Evolutionary conservation across 208 protist species (phyloP).

Genomic region (Wallacemonas sp.): DNA sequence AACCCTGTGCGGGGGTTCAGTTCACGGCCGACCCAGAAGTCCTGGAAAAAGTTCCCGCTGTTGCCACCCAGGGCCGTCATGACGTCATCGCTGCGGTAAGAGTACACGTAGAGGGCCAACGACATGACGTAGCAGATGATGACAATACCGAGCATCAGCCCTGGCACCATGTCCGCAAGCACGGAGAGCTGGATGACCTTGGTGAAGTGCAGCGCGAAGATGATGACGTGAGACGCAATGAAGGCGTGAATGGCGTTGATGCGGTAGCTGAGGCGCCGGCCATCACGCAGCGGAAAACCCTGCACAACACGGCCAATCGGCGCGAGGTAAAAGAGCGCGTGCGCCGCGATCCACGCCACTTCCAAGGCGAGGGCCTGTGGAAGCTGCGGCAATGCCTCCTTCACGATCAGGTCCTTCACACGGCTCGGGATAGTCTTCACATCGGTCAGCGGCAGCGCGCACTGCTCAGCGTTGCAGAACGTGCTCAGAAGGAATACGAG

Average conservation of each 20-base stretch:
- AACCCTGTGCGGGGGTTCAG: conserved; percentile 92
- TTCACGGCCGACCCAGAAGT: conserved; percentile 96
- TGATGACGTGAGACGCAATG: conserved; percentile 46
- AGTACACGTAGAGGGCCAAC: conserved; percentile 58
- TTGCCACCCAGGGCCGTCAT: conserved; percentile 80
- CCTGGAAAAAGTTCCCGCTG: conserved; percentile 89
- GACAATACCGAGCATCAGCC: conserved; percentile 75
- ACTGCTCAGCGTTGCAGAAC: conserved; percentile 42
- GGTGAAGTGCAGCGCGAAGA: conserved; percentile 46
- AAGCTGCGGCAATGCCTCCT: conserved; percentile 35
- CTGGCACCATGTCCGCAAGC: conserved; percentile 59
- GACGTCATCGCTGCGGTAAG: conserved; percentile 59
- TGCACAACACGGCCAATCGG: conserved; percentile 68
- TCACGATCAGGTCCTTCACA: conserved; percentile 20
- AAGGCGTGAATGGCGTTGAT: conserved; percentile 87
- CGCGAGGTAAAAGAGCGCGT: conserved; percentile 68
- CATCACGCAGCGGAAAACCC: conserved; percentile 63
- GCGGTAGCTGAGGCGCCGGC: conserved; percentile 65
- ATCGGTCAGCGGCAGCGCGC: conserved; percentile 16
- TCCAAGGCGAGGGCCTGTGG: conserved; percentile 55
- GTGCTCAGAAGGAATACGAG: conserved; percentile 66
- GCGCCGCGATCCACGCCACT: conserved; percentile 58
- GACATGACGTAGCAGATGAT: conserved; percentile 73
- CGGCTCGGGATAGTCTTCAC: conserved; percentile 24
- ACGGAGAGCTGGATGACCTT: conserved; percentile 41